Percentiles rank a stretch among this genome's conserved stretches.
Conservation (phyloP, 192 early-diverging fungal genomes). For the Jimgerdemannia flammicorona region DNA sequence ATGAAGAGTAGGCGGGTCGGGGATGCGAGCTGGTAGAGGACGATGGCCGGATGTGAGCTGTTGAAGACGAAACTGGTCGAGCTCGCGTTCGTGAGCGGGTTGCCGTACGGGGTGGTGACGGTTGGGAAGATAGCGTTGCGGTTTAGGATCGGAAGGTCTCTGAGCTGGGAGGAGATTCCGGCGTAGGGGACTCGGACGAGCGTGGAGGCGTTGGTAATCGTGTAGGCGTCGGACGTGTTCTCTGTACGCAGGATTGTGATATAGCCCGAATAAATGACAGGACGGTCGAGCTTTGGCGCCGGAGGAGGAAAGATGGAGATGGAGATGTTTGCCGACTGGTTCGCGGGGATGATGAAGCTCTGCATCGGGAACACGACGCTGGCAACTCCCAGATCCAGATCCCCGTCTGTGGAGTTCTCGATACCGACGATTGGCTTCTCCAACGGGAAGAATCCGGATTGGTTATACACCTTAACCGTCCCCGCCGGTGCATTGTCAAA, state of each 20-base stretch:
- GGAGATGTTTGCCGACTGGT: slow-evolving; percentile 19
- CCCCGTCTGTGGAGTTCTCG: background rate
- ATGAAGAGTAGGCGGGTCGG: background rate
- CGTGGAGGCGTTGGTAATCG: background rate
- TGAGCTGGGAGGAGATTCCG: slow-evolving; percentile 23
- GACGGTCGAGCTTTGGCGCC: slow-evolving; percentile 15
- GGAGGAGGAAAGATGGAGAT: slow-evolving; percentile 34
- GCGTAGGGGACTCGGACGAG: slow-evolving; percentile 24
- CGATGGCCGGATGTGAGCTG: background rate
- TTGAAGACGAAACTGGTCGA: background rate
- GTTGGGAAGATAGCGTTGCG: slow-evolving; percentile 11
- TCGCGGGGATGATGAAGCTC: slow-evolving; percentile 26
- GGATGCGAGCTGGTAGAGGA: background rate
- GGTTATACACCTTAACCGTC: slow-evolving; percentile 36
- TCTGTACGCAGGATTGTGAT: slow-evolving; percentile 29
- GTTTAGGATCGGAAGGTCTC: slow-evolving; percentile 27
- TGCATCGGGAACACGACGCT: slow-evolving; percentile 24
- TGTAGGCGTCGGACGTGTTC: background rate
- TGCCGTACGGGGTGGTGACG: background rate
- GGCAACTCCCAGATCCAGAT: slow-evolving; percentile 18
- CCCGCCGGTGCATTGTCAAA: slow-evolving; percentile 35
- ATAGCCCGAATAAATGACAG: slow-evolving; percentile 48
- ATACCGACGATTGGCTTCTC: slow-evolving; percentile 17
- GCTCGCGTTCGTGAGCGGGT: background rate
- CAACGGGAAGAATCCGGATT: slow-evolving; percentile 14